phyloP scores from a whole-genome alignment of 805 yeast species.

The Ogataea glucozyma region DNA sequence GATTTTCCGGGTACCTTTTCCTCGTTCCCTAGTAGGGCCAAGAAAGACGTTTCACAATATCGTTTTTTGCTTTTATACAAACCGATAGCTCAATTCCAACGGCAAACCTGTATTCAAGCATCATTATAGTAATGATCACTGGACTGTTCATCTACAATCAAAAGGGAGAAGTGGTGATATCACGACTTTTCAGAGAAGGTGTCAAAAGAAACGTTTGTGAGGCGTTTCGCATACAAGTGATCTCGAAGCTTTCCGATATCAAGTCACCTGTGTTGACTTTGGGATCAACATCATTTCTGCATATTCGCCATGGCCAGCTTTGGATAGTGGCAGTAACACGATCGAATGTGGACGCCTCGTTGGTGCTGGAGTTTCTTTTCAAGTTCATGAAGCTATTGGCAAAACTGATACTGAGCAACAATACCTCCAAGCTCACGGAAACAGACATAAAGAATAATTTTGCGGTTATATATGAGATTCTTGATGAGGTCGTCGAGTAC shows the following conservation, averaged over 20 bases:
- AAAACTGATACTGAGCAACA: constrained; percentile 34
- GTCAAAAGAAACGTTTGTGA: constrained; percentile 79
- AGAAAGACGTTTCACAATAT: too few relatives aligned
- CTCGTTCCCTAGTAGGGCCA: too few relatives aligned
- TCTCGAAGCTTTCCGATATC: constrained; percentile 54
- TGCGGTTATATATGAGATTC: constrained; percentile 66
- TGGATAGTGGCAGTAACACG: constrained; percentile 91
- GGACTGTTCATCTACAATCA: constrained; percentile 77
- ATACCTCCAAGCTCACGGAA: constrained; percentile 41
- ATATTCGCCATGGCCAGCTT: constrained; percentile 59
- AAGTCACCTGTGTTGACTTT: constrained; percentile 75
- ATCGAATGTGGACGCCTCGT: constrained; percentile 81
- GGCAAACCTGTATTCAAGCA: too few relatives aligned
- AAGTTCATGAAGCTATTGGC: constrained; percentile 56
- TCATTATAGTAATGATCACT: constrained; percentile 70
- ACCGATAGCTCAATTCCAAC: too few relatives aligned
- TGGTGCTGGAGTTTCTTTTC: constrained; percentile 76
- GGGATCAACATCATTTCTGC: constrained; percentile 90
- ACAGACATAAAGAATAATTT: constrained; percentile 63
- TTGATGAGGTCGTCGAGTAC: constrained; percentile 75
- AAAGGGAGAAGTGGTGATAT: constrained; percentile 81
- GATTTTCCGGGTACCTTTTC: not conserved
- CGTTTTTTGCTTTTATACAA: too few relatives aligned
- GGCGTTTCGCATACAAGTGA: constrained; percentile 90
- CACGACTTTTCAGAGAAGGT: constrained; percentile 72